Percentiles rank a stretch among this genome's conserved stretches.
phyloP scores from a whole-genome alignment of 371 early-diverging fungal species.

The Mortierella sp. region DNA sequence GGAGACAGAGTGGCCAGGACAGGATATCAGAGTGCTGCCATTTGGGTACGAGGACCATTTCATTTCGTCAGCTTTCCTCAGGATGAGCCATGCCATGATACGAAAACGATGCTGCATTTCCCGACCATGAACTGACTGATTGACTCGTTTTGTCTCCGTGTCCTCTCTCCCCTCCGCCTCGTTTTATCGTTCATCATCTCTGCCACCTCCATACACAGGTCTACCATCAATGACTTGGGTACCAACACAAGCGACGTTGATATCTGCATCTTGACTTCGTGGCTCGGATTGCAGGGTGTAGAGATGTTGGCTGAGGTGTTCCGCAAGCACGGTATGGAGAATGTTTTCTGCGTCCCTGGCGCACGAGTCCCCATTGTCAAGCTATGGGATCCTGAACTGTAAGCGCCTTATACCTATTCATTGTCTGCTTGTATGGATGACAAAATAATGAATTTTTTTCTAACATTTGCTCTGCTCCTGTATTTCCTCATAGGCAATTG shows the following conservation, averaged over 20 bases:
- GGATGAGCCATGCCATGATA: not conserved
- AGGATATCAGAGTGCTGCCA: slow-evolving; percentile 49
- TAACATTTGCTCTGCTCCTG: not conserved
- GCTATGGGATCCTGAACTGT: slow-evolving; percentile 73
- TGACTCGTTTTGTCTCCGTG: slow-evolving; percentile 4
- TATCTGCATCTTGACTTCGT: slow-evolving; percentile 69
- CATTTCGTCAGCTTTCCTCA: slow-evolving; percentile 13
- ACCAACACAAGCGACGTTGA: slow-evolving; percentile 73
- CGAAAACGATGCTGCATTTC: slow-evolving; percentile 3
- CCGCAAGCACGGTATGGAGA: slow-evolving; percentile 69
- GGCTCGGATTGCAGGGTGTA: slow-evolving; percentile 65
- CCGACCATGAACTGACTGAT: not conserved
- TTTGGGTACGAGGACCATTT: slow-evolving; percentile 56
- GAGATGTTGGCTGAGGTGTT: slow-evolving; percentile 60
- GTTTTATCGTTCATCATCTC: not conserved
- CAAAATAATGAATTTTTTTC: not conserved
- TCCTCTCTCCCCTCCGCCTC: not conserved
- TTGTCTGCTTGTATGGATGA: not conserved
- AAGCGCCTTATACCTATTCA: slow-evolving; percentile 64
- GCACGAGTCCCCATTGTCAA: slow-evolving; percentile 79
- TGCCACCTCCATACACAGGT: slow-evolving; percentile 53
- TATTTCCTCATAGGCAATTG: slow-evolving; percentile 51
- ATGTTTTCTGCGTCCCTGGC: slow-evolving; percentile 65
- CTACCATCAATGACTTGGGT: slow-evolving; percentile 70
- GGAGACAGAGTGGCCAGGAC: slow-evolving; percentile 50